Percentiles rank a stretch among this genome's conserved stretches.
Evolutionary conservation across 352 stramenopile genomes (phyloP).

Genomic region (Halophytophthora polymorphica): DNA sequence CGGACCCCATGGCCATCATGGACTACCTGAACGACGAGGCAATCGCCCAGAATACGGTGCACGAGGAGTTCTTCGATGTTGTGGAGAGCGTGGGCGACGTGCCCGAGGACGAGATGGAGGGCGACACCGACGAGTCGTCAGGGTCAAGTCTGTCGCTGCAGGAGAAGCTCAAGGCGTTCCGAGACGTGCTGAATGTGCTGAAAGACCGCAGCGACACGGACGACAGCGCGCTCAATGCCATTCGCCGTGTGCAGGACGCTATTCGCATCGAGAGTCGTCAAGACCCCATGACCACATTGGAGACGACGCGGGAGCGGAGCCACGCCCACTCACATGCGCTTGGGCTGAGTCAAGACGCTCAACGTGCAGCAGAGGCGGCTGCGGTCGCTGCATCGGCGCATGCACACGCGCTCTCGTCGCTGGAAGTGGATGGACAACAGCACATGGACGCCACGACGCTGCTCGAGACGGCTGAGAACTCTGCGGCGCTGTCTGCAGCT

Average conservation of each 20-base stretch:
- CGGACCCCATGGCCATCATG: slow-evolving; percentile 54
- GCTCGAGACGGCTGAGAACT: slow-evolving; percentile 35
- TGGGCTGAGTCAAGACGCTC: slow-evolving; percentile 13
- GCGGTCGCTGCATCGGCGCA: slow-evolving; percentile 12
- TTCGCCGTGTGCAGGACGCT: slow-evolving; percentile 63
- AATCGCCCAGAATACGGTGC: slow-evolving; percentile 62
- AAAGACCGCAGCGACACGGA: slow-evolving; percentile 70
- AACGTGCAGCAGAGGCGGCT: neutral
- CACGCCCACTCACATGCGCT: slow-evolving; percentile 20
- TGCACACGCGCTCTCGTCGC: slow-evolving; percentile 20
- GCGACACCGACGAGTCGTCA: slow-evolving; percentile 38
- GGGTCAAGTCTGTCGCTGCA: slow-evolving; percentile 53
- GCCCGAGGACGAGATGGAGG: slow-evolving; percentile 62
- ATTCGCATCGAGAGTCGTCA: slow-evolving; percentile 49
- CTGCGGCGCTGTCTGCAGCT: slow-evolving; percentile 27
- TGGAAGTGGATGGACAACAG: slow-evolving; percentile 28
- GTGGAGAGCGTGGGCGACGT: slow-evolving; percentile 63
- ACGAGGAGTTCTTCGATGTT: slow-evolving; percentile 86
- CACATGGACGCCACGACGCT: slow-evolving; percentile 33
- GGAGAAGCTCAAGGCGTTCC: slow-evolving; percentile 79
- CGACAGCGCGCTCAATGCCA: slow-evolving; percentile 46
- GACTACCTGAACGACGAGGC: slow-evolving; percentile 76
- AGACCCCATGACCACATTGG: slow-evolving; percentile 18
- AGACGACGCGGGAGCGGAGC: slow-evolving; percentile 4
- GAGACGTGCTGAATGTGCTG: slow-evolving; percentile 68